Conservation (phyloP, 768 basidiomycete species). For the Hortiboletus campestris region DNA sequence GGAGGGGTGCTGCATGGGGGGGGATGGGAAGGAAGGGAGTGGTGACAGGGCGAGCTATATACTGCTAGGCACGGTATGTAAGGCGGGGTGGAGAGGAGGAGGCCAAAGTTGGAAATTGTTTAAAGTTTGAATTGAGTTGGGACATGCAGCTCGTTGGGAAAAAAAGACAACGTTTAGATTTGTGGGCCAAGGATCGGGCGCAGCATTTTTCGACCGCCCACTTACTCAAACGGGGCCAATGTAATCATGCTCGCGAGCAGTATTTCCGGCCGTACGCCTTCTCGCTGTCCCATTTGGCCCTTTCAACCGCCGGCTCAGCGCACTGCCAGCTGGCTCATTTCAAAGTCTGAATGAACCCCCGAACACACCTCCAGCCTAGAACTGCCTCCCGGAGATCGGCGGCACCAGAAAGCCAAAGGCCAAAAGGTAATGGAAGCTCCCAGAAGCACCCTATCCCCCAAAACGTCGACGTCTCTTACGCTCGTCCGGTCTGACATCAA, state of each 20-base stretch:
- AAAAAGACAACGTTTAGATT: conserved; percentile 15
- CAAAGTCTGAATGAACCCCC: background rate
- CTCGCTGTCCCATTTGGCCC: background rate
- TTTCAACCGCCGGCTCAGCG: background rate
- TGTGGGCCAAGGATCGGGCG: conserved; percentile 23
- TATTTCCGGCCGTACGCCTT: conserved; percentile 20
- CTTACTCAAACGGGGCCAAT: background rate
- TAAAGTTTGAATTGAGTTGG: conserved; percentile 63
- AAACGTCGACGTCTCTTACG: conserved; percentile 2
- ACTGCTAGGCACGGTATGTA: conserved; percentile 27
- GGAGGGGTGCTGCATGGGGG: conserved; percentile 71
- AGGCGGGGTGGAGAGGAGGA: conserved; percentile 23
- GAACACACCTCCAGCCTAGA: background rate
- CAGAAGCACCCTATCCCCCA: conserved; percentile 5
- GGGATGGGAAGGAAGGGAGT: conserved; percentile 26
- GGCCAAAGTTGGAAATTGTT: conserved; percentile 36
- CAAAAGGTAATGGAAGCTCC: conserved; percentile 18
- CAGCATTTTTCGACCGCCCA: background rate
- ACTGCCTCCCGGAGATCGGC: conserved; percentile 16
- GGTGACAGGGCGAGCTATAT: conserved; percentile 34
- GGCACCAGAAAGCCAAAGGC: conserved; percentile 13
- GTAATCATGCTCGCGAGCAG: too few species aligned
- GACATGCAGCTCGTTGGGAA: conserved; percentile 18
- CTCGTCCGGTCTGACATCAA: conserved; percentile 21
- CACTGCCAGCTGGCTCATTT: background rate